Evolutionary conservation across 345 rosid species (phyloP), one percentile per base, ranked within the genome.

Genomic region (Pistacia integerrima): DNA sequence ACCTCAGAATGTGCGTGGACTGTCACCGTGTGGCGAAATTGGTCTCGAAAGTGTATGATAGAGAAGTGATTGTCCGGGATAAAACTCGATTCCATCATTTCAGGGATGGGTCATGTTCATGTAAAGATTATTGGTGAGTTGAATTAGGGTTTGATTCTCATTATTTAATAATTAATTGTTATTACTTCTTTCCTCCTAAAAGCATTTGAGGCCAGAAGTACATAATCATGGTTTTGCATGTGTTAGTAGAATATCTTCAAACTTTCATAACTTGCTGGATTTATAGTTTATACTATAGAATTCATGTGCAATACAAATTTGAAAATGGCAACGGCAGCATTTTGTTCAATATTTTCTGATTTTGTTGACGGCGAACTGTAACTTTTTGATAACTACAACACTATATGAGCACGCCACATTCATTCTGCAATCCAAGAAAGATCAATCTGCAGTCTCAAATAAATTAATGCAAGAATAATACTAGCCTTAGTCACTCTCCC

Each of bases 351-450:
- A 11, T 51, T 51, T 51, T 51, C 16, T 51, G 55, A 25, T 25
- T 12, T 51, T 3, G 55, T 51, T 3, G 16, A 3, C 55, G 16
- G 16, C 25, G 25, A 25, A 25, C 25, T 22, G 0, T 22, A 22
- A 22, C 56, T 12, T 16, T 49, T 49, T 49, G 13, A 49, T 49
- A 9, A 49, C 11, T 49, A 49, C 14, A 49, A 49, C 13, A 49
- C 54, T 12, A 49, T 8, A 49, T 49, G 5, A 49, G 54, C 54
- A 0, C 25, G 25, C 25, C 25, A 1, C 9, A 49, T 49, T 49
- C 54, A 49, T 9, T 12, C 14, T 10, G 7, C 5, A 85, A 78
- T 95, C 97, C 0, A 97, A 95, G 85, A 84, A 89, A 92, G 97
- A 97, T 51, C 55, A 11, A 51, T 51, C 17, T 51, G 55, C 55